Evolutionary conservation across 2,329 filamentous ascomycete species (phyloP).

Genomic region (Aspergillus alliaceus): DNA sequence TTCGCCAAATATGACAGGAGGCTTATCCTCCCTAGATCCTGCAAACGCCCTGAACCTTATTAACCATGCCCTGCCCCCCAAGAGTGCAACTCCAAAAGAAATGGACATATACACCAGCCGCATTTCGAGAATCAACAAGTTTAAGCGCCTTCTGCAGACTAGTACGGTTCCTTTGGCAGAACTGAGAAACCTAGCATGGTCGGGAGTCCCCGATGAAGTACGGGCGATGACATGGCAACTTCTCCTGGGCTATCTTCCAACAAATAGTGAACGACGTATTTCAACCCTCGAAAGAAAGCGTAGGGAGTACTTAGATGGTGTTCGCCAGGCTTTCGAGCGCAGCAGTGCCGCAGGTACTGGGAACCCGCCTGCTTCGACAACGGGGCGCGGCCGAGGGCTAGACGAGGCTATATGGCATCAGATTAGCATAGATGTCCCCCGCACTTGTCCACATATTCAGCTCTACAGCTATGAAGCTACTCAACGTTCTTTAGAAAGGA

Average conservation of each 20-base stretch:
- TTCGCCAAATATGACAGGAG: neutral
- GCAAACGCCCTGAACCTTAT: slow-evolving; percentile 95
- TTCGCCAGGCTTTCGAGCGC: slow-evolving; percentile 65
- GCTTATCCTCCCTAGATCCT: slow-evolving; percentile 54
- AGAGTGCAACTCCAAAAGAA: slow-evolving; percentile 77
- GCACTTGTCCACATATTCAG: slow-evolving; percentile 93
- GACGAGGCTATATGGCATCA: slow-evolving; percentile 99
- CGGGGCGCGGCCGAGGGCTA: slow-evolving; percentile 68
- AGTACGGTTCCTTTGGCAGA: slow-evolving; percentile 85
- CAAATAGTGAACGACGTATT: slow-evolving; percentile 91
- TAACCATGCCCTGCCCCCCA: slow-evolving; percentile 73
- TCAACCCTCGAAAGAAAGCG: slow-evolving; percentile 89
- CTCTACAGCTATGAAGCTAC: slow-evolving; percentile 96
- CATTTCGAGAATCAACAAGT: slow-evolving; percentile 95
- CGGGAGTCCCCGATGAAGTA: slow-evolving; percentile 89
- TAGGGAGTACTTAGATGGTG: slow-evolving; percentile 94
- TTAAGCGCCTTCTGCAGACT: slow-evolving; percentile 91
- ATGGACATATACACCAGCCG: slow-evolving; percentile 81
- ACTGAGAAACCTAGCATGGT: slow-evolving; percentile 85
- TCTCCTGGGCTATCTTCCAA: slow-evolving; percentile 89
- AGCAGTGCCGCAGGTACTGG: slow-evolving; percentile 45
- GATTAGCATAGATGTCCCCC: slow-evolving; percentile 95
- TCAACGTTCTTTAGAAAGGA: slow-evolving; percentile 88
- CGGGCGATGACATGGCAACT: slow-evolving; percentile 99
- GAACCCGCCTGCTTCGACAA: slow-evolving; percentile 42